Percentiles rank a stretch among this genome's conserved stretches.
Evolutionary conservation across 345 rosid genomes (phyloP).

Genomic region (Moringa oleifera): DNA sequence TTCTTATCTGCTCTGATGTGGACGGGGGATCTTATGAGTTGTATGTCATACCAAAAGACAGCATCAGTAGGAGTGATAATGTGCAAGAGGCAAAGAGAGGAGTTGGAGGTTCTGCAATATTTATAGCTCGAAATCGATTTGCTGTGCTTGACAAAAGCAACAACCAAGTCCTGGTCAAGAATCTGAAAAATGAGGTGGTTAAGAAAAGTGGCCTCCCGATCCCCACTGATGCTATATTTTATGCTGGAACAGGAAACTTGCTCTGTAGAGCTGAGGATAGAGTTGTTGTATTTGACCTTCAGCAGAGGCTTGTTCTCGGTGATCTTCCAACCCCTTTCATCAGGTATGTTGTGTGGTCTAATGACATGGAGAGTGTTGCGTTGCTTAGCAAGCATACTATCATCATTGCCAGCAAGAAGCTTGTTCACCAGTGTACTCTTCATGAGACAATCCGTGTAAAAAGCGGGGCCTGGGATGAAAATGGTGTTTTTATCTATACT

Average conservation of each 20-base stretch:
- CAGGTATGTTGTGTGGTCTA: constrained; percentile 86
- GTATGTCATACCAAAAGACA: constrained; percentile 77
- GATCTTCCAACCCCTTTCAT: constrained; percentile 77
- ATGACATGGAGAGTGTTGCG: constrained; percentile 89
- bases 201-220: constrained; percentile 70
- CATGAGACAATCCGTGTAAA: constrained; percentile 92
- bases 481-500: constrained; percentile 90
- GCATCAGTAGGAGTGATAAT: constrained; percentile 58
- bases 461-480: constrained; percentile 96
- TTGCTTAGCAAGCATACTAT: constrained; percentile 94
- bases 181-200: constrained; percentile 76
- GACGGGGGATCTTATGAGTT: constrained; percentile 94
- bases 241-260: constrained; percentile 88
- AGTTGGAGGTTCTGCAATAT: constrained; percentile 71
- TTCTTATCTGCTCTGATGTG: constrained; percentile 78
- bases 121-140: constrained; percentile 83
- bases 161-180: constrained; percentile 78
- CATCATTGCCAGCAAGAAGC: constrained; percentile 75
- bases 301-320: constrained; percentile 80
- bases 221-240: constrained; percentile 74
- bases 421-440: constrained; percentile 78
- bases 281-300: constrained; percentile 82
- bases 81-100: constrained; percentile 90
- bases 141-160: constrained; percentile 87
- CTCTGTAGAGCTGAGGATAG: constrained; percentile 87